A percentile compares a stretch with the other conserved stretches of the same genome.
Conservation (phyloP, 345 rosid genomes). For the Passiflora organensis region DNA sequence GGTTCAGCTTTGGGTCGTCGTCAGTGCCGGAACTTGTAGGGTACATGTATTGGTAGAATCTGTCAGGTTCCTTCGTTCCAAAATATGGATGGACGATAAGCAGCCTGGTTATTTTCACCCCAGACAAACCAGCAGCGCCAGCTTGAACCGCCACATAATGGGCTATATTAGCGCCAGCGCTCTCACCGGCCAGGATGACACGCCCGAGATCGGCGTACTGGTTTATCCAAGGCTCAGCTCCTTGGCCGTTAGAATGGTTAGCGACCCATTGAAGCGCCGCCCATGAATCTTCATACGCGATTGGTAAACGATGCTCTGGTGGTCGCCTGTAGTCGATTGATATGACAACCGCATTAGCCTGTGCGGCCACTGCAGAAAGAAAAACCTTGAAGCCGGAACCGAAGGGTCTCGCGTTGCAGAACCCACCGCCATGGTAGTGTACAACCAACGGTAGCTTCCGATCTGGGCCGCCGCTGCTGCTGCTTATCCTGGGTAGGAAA, state of each 20-base stretch:
- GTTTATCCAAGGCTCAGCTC: conserved; percentile 24
- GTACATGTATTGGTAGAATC: conserved; percentile 22
- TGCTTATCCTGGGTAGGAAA: conserved; percentile 27
- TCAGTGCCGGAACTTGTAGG: conserved; percentile 32
- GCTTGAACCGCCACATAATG: conserved; percentile 19
- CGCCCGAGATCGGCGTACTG: conserved; percentile 13
- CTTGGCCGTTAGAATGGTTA: conserved; percentile 9
- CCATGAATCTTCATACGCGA: conserved; percentile 17
- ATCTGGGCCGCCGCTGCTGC: not conserved
- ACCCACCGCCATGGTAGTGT: conserved; percentile 26
- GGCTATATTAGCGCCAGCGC: conserved; percentile 22
- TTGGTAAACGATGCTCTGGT: conserved; percentile 16
- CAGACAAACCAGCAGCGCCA: conserved; percentile 9
- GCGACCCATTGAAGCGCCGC: conserved; percentile 18
- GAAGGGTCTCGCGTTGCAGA: conserved; percentile 16
- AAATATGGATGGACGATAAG: conserved; percentile 29
- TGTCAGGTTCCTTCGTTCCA: conserved; percentile 33
- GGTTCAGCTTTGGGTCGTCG: conserved; percentile 49
- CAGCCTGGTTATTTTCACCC: conserved; percentile 4
- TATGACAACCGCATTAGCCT: conserved; percentile 13
- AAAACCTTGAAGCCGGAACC: not conserved
- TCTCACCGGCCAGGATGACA: conserved; percentile 18
- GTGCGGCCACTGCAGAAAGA: conserved; percentile 6
- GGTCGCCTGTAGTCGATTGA: conserved; percentile 20
- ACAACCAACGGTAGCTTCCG: conserved; percentile 44